These are phyloP conservation scores for Vigna mungo DNA, from an alignment of 306 rosid genomes.

Conservation along the genomic window DNA sequence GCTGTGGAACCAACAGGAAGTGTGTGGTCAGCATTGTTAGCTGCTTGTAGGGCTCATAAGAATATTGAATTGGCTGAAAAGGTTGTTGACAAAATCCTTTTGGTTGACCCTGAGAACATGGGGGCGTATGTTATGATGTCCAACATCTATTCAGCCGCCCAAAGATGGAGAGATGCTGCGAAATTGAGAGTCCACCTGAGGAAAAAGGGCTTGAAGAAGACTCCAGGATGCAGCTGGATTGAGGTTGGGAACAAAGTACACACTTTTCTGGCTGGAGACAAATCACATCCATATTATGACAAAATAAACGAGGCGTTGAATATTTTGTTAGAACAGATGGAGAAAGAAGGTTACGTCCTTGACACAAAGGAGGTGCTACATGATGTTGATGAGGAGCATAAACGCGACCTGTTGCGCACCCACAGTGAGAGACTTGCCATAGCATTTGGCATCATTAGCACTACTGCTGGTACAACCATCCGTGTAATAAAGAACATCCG, in stretches of 20 bases:
- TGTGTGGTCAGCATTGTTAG: slow-evolving; percentile 81
- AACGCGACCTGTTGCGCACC: slow-evolving; percentile 56
- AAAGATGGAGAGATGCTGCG: slow-evolving; percentile 85
- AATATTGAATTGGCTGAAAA: slow-evolving; percentile 78
- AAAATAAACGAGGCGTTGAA: slow-evolving; percentile 65
- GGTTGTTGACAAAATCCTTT: slow-evolving; percentile 68
- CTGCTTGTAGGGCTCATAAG: slow-evolving; percentile 91
- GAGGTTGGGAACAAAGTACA: slow-evolving; percentile 77
- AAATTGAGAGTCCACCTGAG: slow-evolving; percentile 68
- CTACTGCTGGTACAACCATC: slow-evolving; percentile 76
- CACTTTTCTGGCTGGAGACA: slow-evolving; percentile 79
- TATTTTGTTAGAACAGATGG: slow-evolving; percentile 76
- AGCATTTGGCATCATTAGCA: slow-evolving; percentile 84
- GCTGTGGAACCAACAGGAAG: slow-evolving; percentile 68
- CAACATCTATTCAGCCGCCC: slow-evolving; percentile 74
- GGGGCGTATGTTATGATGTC: slow-evolving; percentile 79
- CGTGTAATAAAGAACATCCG: slow-evolving; percentile 82
- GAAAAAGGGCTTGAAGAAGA: slow-evolving; percentile 73
- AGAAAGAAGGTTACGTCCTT: slow-evolving; percentile 71
- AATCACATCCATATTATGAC: slow-evolving; percentile 72
- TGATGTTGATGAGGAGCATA: slow-evolving; percentile 83
- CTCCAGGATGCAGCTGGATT: slow-evolving; percentile 93
- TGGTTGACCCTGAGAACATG: slow-evolving; percentile 67
- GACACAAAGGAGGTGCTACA: slow-evolving; percentile 76
- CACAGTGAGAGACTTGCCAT: slow-evolving; percentile 94